These are phyloP conservation scores for Aspergillus ochraceoroseus DNA, from an alignment of 2,329 filamentous ascomycete genomes.

Conservation along the genomic window DNA sequence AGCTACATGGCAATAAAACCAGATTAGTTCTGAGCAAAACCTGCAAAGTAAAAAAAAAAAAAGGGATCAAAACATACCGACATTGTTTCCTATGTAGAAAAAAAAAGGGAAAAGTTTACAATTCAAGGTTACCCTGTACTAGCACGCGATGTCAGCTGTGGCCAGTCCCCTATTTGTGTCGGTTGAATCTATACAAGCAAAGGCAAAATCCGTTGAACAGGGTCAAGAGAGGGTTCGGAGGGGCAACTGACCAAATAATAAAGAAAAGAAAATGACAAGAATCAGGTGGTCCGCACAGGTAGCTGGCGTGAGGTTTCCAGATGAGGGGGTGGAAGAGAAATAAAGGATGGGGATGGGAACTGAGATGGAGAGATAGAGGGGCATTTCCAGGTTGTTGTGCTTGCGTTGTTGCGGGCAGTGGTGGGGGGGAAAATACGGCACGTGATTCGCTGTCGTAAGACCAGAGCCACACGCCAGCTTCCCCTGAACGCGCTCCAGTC, in stretches of 20 bases:
- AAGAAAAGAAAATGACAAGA: conserved; percentile 17
- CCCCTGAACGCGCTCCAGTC: conserved; percentile 10
- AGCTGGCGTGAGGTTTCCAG: conserved; percentile 5
- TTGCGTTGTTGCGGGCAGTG: conserved; percentile 23
- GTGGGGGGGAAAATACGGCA: conserved; percentile 25
- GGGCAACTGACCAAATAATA: conserved; percentile 14
- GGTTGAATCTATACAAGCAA: neutral
- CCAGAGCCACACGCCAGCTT: conserved; percentile 15
- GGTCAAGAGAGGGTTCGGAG: neutral
- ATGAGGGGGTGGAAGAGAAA: conserved; percentile 17
- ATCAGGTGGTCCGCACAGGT: conserved; percentile 10
- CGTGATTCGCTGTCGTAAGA: conserved; percentile 23
- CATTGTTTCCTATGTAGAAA: conserved; percentile 29
- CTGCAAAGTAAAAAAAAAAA: neutral
- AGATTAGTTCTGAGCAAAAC: conserved; percentile 10
- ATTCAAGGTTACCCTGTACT: conserved; percentile 24
- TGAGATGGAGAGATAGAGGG: conserved; percentile 34
- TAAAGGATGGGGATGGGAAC: conserved; percentile 14
- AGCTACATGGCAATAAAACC: conserved; percentile 24
- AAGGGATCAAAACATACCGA: conserved; percentile 30
- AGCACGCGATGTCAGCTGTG: conserved; percentile 31
- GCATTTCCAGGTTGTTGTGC: conserved; percentile 32
- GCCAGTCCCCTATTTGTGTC: conserved; percentile 16
- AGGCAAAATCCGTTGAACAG: neutral
- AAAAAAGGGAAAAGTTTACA: conserved; percentile 18